Base-by-base conservation (phyloP, 23 red algal species). In the Gracilaria caudata region DNA sequence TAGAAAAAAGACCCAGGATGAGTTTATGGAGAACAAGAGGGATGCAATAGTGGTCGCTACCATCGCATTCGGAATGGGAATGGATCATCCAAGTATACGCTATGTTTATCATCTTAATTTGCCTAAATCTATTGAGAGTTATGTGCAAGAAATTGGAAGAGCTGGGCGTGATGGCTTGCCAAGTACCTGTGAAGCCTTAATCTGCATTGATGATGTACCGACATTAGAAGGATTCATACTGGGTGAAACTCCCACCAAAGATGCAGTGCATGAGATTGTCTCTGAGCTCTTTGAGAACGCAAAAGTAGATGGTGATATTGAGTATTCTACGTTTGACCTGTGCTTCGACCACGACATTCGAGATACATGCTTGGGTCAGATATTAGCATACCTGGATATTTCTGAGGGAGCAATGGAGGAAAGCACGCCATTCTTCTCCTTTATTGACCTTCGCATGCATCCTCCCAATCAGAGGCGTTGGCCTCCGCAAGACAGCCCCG, bases 11-110 rank as follows among this genome's bases (percentile, higher is more conserved):
- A 71, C 84, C 7, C 91, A 95, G 68, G 81, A 99, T 14, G 74
- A 66, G 49, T 96, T 95, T 68, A 78, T 89, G 78, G 58, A 26
- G 41, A 80, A 94, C 54, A 87, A 76, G 17, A 75, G 78, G 36
- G 75, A 80, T 86, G 88, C 59, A 14, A 41, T 99, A 0, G 94
- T 99, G 24, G 89, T 90, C 24, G 97, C 97, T 33, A 99, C 97
- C 12, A 95, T 99, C 30, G 97, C 97, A n/a, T 99, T 99, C 70
- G 97, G 97, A 47, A 99, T 99, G 97, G 97, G 97, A 23, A 95
- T 99, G 84, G 94, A 99, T 78, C 92, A 95, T 74, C 55, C 90
- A 16, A 85, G 92, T 80, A 88, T 99, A 37, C 80, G 97, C 29
- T 93, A 87, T 61, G 93, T 95, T 8, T 92, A 95, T 63, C 93